These are phyloP conservation scores for Cercospora brassicicola DNA, from an alignment of 2,329 filamentous ascomycete genomes.

Conservation along the genomic window DNA sequence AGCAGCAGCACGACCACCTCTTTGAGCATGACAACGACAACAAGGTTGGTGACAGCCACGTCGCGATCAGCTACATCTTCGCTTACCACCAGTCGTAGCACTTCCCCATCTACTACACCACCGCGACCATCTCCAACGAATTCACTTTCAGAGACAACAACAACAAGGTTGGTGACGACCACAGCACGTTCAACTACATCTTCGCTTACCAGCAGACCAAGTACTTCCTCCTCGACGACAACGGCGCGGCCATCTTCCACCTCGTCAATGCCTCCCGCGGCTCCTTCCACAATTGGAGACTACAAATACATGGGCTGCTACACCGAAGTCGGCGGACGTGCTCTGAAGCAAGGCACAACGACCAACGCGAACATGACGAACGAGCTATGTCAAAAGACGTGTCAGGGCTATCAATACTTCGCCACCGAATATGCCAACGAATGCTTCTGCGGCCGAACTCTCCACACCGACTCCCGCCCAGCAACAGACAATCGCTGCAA, in stretches of 20 bases:
- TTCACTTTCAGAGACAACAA: background rate
- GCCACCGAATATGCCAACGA: slow-evolving; percentile 41
- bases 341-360: slow-evolving; percentile 29
- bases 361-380: slow-evolving; percentile 40
- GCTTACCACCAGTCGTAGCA: slow-evolving; percentile 4
- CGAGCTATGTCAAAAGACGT: slow-evolving; percentile 38
- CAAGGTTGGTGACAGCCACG: background rate
- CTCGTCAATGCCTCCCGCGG: slow-evolving; percentile 12
- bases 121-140: background rate
- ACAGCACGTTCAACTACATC: background rate
- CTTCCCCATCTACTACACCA: background rate
- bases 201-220: background rate
- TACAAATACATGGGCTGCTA: slow-evolving; percentile 30
- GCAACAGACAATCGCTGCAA: slow-evolving; percentile 24
- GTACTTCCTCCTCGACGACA: background rate
- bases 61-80: background rate
- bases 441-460: slow-evolving; percentile 33
- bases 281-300: slow-evolving; percentile 14
- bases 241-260: no score
- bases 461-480: slow-evolving; percentile 6
- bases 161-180: background rate
- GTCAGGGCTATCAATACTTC: slow-evolving; percentile 38
- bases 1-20: background rate
- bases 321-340: slow-evolving; percentile 35
- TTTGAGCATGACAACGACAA: background rate